These are phyloP conservation scores for Lotmaria passim DNA, from an alignment of 208 protist species.

Conservation along the genomic window DNA sequence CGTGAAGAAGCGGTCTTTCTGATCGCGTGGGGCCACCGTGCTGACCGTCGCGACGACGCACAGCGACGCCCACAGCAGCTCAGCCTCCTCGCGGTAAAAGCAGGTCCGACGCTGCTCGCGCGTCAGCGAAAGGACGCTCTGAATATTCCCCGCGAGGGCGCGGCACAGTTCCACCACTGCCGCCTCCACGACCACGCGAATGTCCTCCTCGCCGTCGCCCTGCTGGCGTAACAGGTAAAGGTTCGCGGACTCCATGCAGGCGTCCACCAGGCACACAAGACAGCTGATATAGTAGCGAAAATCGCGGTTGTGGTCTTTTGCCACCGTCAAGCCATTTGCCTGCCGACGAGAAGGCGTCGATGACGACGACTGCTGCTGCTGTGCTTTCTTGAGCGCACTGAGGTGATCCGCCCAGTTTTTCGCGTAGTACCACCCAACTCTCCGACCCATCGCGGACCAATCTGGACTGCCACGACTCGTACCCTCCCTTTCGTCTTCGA, in stretches of 20 bases:
- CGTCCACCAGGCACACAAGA: slow-evolving; percentile 46
- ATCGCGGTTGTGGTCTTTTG: slow-evolving; percentile 20
- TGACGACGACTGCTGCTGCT: background rate
- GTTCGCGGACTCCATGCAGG: slow-evolving; percentile 43
- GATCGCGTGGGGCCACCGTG: slow-evolving; percentile 40
- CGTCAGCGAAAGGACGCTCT: slow-evolving; percentile 33
- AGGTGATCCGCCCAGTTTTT: slow-evolving; percentile 19
- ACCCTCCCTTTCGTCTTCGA: background rate
- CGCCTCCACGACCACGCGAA: slow-evolving; percentile 47
- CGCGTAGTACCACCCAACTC: slow-evolving; percentile 28
- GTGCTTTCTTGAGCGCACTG: background rate
- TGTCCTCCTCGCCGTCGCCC: slow-evolving; percentile 56
- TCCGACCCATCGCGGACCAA: background rate
- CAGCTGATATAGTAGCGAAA: slow-evolving; percentile 37
- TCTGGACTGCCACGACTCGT: background rate
- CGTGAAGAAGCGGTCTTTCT: slow-evolving; percentile 53
- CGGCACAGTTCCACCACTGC: slow-evolving; percentile 42
- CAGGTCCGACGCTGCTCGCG: slow-evolving; percentile 21
- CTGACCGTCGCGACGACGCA: slow-evolving; percentile 46
- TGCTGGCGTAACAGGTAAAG: slow-evolving; percentile 45
- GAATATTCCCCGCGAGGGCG: slow-evolving; percentile 38
- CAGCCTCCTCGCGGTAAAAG: slow-evolving; percentile 38
- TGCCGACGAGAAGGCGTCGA: too few relatives aligned
- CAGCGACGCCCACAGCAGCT: slow-evolving; percentile 60
- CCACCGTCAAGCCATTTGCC: background rate